Evolutionary conservation across 495 filamentous ascomycete genomes (phyloP), one percentile per base, ranked within the genome.

Genomic region (Aspergillus hancockii): DNA sequence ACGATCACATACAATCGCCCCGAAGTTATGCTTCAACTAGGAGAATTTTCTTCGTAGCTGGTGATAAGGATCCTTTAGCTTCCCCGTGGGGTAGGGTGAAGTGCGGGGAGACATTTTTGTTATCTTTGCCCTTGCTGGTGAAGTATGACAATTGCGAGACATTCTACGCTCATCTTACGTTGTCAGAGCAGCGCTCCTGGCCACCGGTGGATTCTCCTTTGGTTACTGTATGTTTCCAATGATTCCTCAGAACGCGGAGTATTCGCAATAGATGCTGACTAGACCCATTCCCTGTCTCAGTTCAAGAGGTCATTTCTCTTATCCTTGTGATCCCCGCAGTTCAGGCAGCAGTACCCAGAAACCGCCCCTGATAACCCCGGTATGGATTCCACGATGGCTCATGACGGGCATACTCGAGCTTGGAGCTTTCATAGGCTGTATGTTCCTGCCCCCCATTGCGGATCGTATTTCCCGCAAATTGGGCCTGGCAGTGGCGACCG

Each of bases 381-480:
- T 62, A 62, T 25, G 61, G 59, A 2, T 69, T 69, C 38, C 36
- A 64, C 43, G 51, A 21, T 1, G 66, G 60, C 2, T 60, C 32
- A 50, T 69, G 59, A 69, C 63, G 1, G 65, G 22, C 1, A 70
- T 68, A 63, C 47, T 72, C 4, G 56, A 67, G 32, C 61, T 70
- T 3, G 67, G 66, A 0, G 59, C 64, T 10, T 71, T 71, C 32
- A 43, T 71, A 19, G 68, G 68, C 18, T 69, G 63, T 57, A 40
- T 69, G 3, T 65, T 68, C 52, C 57, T 67, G 3, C 66, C 68
- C 7, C 58, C 57, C 13, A n/a, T 71, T 25, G 64, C 66, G 0
- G 67, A 71, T 40, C 58, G 54, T 3, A 65, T 65, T 19, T 71
- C 66, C 9, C n/a, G 68, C 5, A 73, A 73, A 53, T 70, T 64